A percentile compares a stretch with the other conserved stretches of the same genome.
These are phyloP conservation scores for Fusarium circinatum DNA, from an alignment of 2,329 filamentous ascomycete genomes.

Conservation along the genomic window DNA sequence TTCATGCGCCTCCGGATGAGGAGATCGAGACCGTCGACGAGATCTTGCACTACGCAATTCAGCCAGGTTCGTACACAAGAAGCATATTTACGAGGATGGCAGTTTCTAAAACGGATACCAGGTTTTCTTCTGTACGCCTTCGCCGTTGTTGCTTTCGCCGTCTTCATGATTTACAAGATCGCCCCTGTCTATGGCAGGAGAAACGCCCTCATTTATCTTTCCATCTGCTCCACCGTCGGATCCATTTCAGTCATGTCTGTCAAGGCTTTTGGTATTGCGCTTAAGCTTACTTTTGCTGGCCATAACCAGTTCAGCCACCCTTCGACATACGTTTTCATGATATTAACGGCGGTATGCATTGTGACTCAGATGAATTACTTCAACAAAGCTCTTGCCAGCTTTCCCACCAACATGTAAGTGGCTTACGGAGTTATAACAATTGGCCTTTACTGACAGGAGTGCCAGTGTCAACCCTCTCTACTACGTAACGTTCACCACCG, in stretches of 20 bases:
- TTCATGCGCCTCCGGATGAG: slow-evolving; percentile 94
- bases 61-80: slow-evolving; percentile 73
- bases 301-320: slow-evolving; percentile 96
- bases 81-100: neutral
- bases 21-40: slow-evolving; percentile 91
- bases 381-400: slow-evolving; percentile 97
- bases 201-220: slow-evolving; percentile 95
- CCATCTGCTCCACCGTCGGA: slow-evolving; percentile 96
- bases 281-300: slow-evolving; percentile 92
- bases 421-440: too few species aligned
- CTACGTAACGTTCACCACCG: slow-evolving; percentile 97
- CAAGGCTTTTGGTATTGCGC: slow-evolving; percentile 96
- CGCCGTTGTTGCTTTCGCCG: slow-evolving; percentile 82
- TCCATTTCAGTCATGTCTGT: slow-evolving; percentile 99
- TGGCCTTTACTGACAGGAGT: neutral
- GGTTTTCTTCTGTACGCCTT: slow-evolving; percentile 91
- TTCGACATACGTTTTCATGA: slow-evolving; percentile 97
- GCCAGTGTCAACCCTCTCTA: slow-evolving; percentile 91
- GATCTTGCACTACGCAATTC: slow-evolving; percentile 89
- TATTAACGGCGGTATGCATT: slow-evolving; percentile 92
- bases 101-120: slow-evolving; percentile 50
- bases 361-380: slow-evolving; percentile 99
- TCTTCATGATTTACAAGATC: slow-evolving; percentile 96
- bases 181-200: slow-evolving; percentile 91
- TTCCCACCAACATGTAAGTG: slow-evolving; percentile 94